Conservation (phyloP, 1,284 basidiomycete species). For the Fomitopsis betulina region DNA sequence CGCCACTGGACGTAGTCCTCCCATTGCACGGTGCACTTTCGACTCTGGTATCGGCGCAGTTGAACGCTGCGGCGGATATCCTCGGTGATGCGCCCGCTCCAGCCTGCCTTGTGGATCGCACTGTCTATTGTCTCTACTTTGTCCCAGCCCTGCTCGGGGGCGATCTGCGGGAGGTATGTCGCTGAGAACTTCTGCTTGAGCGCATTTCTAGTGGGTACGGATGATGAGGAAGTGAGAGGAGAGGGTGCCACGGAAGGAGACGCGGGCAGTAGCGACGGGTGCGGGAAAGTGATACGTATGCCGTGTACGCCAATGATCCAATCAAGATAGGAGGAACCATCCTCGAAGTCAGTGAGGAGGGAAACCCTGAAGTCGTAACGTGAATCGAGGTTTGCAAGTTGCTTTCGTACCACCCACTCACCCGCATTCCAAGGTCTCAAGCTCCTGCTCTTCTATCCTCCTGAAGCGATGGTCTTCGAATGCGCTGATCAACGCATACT, state of each 20-base stretch:
- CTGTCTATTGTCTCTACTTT: slow-evolving; percentile 86
- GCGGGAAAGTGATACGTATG: slow-evolving; percentile 84
- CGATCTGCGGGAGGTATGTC: slow-evolving; percentile 94
- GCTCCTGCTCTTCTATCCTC: slow-evolving; percentile 72
- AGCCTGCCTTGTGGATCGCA: slow-evolving; percentile 92
- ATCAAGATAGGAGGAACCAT: slow-evolving; percentile 81
- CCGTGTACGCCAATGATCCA: slow-evolving; percentile 94
- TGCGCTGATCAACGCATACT: slow-evolving; percentile 88
- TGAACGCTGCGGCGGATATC: slow-evolving; percentile 74
- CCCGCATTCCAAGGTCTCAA: slow-evolving; percentile 82
- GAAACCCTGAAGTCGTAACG: slow-evolving; percentile 60
- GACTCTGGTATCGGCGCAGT: slow-evolving; percentile 85
- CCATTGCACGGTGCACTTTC: slow-evolving; percentile 67
- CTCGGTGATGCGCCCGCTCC: slow-evolving; percentile 79
- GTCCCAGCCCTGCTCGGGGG: slow-evolving; percentile 91
- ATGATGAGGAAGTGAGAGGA: slow-evolving; percentile 60
- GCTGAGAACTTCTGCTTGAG: slow-evolving; percentile 70
- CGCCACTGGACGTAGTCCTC: slow-evolving; percentile 79
- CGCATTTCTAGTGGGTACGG: slow-evolving; percentile 45
- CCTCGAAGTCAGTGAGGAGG: slow-evolving; percentile 89
- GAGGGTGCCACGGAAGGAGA: slow-evolving; percentile 60
- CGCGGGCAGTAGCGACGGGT: slow-evolving; percentile 59
- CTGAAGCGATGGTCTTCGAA: slow-evolving; percentile 69
- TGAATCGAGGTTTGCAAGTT: not conserved
- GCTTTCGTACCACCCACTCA: slow-evolving; percentile 34